Conservation (phyloP, 2,329 filamentous ascomycete genomes). For the Colletotrichum cuscutae region DNA sequence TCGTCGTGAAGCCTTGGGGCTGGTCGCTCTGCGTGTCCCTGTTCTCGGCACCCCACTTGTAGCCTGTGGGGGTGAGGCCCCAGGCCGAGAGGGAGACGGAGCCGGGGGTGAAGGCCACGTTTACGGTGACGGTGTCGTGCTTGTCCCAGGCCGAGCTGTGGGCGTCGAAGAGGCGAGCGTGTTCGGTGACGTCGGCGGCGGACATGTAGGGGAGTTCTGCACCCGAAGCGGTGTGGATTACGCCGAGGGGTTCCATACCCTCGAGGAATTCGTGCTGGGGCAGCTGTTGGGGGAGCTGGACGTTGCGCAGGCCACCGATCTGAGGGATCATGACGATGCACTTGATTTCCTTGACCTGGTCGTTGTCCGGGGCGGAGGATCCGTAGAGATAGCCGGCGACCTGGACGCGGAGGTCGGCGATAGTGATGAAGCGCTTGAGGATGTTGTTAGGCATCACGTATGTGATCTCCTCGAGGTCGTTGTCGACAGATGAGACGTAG, state of each 20-base stretch:
- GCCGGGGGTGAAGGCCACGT: slow-evolving; percentile 95
- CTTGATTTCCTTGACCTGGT: slow-evolving; percentile 95
- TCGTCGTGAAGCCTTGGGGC: slow-evolving; percentile 90
- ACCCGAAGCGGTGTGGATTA: slow-evolving; percentile 95
- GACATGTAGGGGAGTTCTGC: slow-evolving; percentile 98
- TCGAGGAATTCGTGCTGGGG: slow-evolving; percentile 93
- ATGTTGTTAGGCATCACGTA: slow-evolving; percentile 99
- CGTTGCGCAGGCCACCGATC: slow-evolving; percentile 90
- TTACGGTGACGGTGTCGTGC: slow-evolving; percentile 92
- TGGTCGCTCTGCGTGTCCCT: slow-evolving; percentile 92
- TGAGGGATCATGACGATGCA: slow-evolving; percentile 98
- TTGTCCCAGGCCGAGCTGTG: slow-evolving; percentile 78
- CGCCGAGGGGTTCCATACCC: slow-evolving; percentile 86
- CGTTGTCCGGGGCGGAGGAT: slow-evolving; percentile 90
- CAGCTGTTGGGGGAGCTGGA: slow-evolving; percentile 88
- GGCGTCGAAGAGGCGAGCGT: slow-evolving; percentile 87
- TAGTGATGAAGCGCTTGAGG: slow-evolving; percentile 96
- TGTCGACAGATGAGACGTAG: slow-evolving; percentile 96
- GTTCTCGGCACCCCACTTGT: slow-evolving; percentile 98
- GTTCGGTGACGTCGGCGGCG: slow-evolving; percentile 91
- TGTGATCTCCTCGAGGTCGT: slow-evolving; percentile 89
- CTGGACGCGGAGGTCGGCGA: slow-evolving; percentile 95
- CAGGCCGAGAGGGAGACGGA: slow-evolving; percentile 95
- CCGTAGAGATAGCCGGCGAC: slow-evolving; percentile 97
- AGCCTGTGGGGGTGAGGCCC: slow-evolving; percentile 90